A percentile compares a stretch with the other conserved stretches of the same genome.
Evolutionary conservation across 208 protist genomes (phyloP).

Genomic region (Vickermania spadyakhi): DNA sequence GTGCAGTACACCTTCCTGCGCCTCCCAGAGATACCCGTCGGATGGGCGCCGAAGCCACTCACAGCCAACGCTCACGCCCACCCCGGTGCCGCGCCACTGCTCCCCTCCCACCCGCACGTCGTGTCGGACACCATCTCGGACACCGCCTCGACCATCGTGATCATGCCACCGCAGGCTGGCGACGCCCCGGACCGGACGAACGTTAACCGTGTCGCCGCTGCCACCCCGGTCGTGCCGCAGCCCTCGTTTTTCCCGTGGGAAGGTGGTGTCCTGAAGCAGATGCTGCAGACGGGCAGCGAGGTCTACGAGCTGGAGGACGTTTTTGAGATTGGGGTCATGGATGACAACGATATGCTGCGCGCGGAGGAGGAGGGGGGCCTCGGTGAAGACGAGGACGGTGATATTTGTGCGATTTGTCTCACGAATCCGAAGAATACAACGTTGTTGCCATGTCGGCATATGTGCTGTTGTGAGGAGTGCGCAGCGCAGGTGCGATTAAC

Average conservation of each 20-base stretch:
- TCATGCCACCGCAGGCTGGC: not conserved
- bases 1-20: not conserved
- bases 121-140: not conserved
- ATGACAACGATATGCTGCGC: not conserved
- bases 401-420: conserved; percentile 86
- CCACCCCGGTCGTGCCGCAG: not conserved
- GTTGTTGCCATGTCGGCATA: conserved; percentile 89
- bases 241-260: not conserved
- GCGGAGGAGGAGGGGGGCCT: conserved; percentile 17
- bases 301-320: conserved; percentile 79
- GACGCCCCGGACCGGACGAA: not conserved
- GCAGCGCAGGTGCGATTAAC: conserved; percentile 55
- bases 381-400: conserved; percentile 20
- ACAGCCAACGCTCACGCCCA: too few species aligned
- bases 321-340: conserved; percentile 39
- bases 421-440: conserved; percentile 72
- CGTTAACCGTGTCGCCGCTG: not conserved
- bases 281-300: conserved; percentile 55
- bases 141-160: not conserved
- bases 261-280: conserved; percentile 22
- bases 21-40: not conserved
- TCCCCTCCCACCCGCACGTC: not conserved
- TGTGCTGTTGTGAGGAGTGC: conserved; percentile 88
- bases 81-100: not conserved
- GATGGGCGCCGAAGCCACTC: not conserved